Percentiles rank a stretch among this genome's conserved stretches.
phyloP scores from a whole-genome alignment of 768 basidiomycete species.

The Leccinum sublutescens region DNA sequence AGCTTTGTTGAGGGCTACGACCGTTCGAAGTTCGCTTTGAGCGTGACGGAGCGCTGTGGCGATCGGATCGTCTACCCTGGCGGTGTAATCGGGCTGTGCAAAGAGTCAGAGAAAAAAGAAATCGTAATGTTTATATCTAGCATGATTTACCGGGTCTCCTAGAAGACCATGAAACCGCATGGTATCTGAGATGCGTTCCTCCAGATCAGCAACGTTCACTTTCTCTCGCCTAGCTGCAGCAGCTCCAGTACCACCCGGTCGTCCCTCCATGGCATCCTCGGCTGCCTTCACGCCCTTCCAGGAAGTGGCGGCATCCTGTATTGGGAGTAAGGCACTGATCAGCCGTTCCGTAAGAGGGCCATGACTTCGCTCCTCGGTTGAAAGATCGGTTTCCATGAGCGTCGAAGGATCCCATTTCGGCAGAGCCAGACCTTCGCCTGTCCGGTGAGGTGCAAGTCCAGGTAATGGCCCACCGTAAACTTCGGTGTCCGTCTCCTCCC shows the following conservation, averaged over 20 bases:
- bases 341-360: slow-evolving; percentile 87
- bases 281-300: slow-evolving; percentile 83
- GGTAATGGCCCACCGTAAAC: slow-evolving; percentile 43
- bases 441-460: slow-evolving; percentile 39
- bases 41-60: slow-evolving; percentile 86
- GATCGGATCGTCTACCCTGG: slow-evolving; percentile 91
- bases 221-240: slow-evolving; percentile 73
- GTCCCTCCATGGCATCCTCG: slow-evolving; percentile 81
- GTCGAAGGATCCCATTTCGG: slow-evolving; percentile 86
- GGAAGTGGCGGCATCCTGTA: slow-evolving; percentile 53
- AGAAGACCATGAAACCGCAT: slow-evolving; percentile 75
- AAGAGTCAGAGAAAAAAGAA: slow-evolving; percentile 23
- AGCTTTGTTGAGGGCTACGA: slow-evolving; percentile 80
- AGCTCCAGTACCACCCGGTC: slow-evolving; percentile 76
- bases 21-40: slow-evolving; percentile 74
- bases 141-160: slow-evolving; percentile 60
- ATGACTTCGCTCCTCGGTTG: slow-evolving; percentile 75
- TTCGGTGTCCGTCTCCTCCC: slow-evolving; percentile 87
- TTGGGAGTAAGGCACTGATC: slow-evolving; percentile 69
- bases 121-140: slow-evolving; percentile 5
- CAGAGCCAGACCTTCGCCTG: slow-evolving; percentile 35
- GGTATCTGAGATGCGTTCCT: slow-evolving; percentile 70
- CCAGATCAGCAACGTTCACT: slow-evolving; percentile 77
- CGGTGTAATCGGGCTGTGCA: slow-evolving; percentile 65
- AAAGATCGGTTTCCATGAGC: slow-evolving; percentile 65